Conservation (phyloP, 2,329 filamentous ascomycete species). For the Fusarium tricinctum region DNA sequence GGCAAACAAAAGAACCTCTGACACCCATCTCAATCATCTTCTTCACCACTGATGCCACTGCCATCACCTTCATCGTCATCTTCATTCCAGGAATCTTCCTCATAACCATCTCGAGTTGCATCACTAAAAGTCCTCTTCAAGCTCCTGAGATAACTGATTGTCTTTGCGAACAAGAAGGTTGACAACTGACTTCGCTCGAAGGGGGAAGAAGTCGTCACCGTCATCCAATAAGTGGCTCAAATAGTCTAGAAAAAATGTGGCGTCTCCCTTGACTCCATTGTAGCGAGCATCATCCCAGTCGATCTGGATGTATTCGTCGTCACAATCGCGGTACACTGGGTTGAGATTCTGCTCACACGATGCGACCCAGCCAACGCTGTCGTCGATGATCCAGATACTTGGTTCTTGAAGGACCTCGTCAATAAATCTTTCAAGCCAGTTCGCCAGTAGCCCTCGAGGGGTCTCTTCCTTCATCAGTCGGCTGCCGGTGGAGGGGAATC, state of each 20-base stretch:
- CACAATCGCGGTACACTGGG: background rate
- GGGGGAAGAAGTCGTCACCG: background rate
- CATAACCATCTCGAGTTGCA: too few relatives aligned
- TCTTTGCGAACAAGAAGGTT: background rate
- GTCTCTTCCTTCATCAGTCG: accelerated
- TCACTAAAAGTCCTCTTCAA: too few relatives aligned
- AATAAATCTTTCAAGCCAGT: accelerated
- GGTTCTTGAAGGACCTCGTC: accelerated
- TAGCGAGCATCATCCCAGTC: background rate
- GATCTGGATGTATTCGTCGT: background rate
- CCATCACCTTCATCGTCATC: too few relatives aligned
- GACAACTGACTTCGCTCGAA: background rate
- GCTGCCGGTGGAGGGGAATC: background rate
- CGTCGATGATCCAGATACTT: background rate
- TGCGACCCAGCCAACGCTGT: background rate
- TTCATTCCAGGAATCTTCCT: too few relatives aligned
- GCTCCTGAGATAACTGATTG: background rate
- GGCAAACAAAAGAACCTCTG: too few relatives aligned
- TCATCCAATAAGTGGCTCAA: accelerated
- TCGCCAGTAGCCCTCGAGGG: background rate
- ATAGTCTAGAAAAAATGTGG: background rate
- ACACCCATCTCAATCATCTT: too few relatives aligned
- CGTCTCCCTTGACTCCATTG: background rate
- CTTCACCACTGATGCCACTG: too few relatives aligned
- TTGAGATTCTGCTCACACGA: accelerated